Evolutionary conservation across 2,329 filamentous ascomycete genomes (phyloP).

Genomic region (Cercospora sp.): DNA sequence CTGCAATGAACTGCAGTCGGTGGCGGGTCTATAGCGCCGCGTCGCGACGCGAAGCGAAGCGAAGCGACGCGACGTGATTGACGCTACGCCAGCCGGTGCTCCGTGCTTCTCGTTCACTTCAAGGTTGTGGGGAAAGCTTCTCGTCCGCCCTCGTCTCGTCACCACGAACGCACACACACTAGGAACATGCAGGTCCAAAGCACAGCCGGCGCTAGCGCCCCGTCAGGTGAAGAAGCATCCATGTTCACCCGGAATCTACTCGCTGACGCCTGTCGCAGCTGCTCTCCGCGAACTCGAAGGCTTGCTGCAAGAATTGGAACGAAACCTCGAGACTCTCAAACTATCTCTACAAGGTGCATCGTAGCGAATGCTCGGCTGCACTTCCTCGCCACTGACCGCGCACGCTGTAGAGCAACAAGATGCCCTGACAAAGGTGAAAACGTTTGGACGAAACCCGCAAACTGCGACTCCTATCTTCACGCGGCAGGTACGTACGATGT

Average conservation of each 20-base stretch:
- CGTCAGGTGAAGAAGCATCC: slow-evolving; percentile 13
- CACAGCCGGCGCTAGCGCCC: slow-evolving; percentile 10
- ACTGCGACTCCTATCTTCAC: slow-evolving; percentile 82
- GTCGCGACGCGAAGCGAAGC: background rate
- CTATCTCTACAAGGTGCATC: slow-evolving; percentile 33
- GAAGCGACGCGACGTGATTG: background rate
- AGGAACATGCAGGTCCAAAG: slow-evolving; percentile 16
- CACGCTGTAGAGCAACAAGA: slow-evolving; percentile 59
- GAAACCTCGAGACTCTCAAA: slow-evolving; percentile 32
- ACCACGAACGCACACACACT: background rate
- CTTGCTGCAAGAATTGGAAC: slow-evolving; percentile 33
- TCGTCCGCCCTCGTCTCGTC: background rate
- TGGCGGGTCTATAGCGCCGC: background rate
- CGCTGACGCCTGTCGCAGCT: slow-evolving; percentile 5
- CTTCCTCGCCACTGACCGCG: background rate
- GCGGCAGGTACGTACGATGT: slow-evolving; percentile 58
- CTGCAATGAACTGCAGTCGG: background rate
- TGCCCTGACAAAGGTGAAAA: slow-evolving; percentile 66
- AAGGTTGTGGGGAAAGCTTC: background rate
- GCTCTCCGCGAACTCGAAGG: slow-evolving; percentile 33
- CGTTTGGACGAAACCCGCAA: slow-evolving; percentile 70
- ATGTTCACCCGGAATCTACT: background rate
- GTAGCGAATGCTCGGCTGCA: background rate
- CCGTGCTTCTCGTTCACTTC: background rate
- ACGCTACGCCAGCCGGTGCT: background rate